These are phyloP conservation scores for Trichoderma sp. DNA, from an alignment of 2,329 filamentous ascomycete genomes.

Conservation along the genomic window DNA sequence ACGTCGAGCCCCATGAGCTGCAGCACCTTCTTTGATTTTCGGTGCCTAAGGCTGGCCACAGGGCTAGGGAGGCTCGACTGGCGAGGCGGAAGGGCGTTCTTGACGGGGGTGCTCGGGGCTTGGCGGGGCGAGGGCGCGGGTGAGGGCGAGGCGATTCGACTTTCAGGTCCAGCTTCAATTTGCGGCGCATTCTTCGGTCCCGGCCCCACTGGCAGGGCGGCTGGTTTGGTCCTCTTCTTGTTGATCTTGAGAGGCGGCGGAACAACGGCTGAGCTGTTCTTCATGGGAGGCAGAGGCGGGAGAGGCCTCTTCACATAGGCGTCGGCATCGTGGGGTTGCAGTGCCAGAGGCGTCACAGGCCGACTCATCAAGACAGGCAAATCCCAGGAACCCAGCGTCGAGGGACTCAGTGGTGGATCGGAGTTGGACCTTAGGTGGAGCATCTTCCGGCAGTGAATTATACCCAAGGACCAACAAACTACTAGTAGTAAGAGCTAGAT, in stretches of 20 bases:
- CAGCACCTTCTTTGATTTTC: slow-evolving; percentile 42
- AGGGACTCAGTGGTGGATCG: slow-evolving; percentile 3
- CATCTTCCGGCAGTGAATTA: not conserved
- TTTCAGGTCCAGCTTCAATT: not conserved
- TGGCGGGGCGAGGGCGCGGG: slow-evolving; percentile 15
- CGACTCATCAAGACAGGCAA: not conserved
- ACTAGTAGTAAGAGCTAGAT: not conserved
- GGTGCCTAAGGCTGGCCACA: slow-evolving; percentile 19
- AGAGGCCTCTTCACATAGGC: slow-evolving; percentile 1
- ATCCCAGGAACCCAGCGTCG: not conserved
- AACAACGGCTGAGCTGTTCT: not conserved
- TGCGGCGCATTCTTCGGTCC: not conserved
- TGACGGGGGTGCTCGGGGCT: not conserved
- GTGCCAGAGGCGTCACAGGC: not conserved
- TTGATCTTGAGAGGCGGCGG: slow-evolving; percentile 21
- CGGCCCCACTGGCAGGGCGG: not conserved
- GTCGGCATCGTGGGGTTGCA: slow-evolving; percentile 3
- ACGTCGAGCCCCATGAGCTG: slow-evolving; percentile 46
- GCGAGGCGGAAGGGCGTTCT: not conserved
- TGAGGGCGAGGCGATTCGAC: slow-evolving; percentile 13
- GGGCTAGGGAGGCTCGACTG: slow-evolving; percentile 11
- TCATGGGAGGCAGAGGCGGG: slow-evolving; percentile 4
- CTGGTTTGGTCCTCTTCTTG: slow-evolving; percentile 5
- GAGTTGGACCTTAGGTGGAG: slow-evolving; percentile 7
- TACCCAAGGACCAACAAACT: not conserved